Base-by-base conservation (phyloP, 2,329 filamentous ascomycete genomes). In the Ophiostoma perfectum region DNA sequence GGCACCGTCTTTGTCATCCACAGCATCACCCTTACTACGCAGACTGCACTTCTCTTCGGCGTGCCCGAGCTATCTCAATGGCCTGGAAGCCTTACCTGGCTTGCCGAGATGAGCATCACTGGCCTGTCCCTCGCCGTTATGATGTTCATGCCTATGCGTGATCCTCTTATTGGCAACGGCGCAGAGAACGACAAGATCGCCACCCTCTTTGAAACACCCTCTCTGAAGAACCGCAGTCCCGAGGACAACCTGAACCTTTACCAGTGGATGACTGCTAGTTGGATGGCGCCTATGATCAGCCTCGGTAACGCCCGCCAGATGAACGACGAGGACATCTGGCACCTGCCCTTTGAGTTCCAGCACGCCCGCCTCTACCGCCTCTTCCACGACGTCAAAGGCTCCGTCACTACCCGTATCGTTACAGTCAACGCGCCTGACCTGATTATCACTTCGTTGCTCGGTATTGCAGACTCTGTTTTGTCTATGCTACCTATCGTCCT, bases 261-360 rank as follows among this genome's bases (percentile, higher is more conserved):
- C 84, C 90, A 93, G 72, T 97, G 92, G 78, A 90, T 94, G 85
- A 89, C 86, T 5, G 89, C 96, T 41, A 90, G 86, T 0, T 97
- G 93, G 93, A 89, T 96, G 79, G 81, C 81, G 0, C 89, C 92
- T 0, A 78, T 96, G 6, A 92, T 96, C 12, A 79, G 81, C 1
- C 77, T 87, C 38, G 91, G 89, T 1, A 84, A 81, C 58, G 80
- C 81, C 42, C 82, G 87, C 55, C 89, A 92, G 72, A 80, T 97
- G 8, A 80, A 92, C 47, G 88, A 93, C 52, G 84, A 89, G 49
- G 92, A 97, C 75, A 90, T 97, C 1, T 97, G 93, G 93, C 80
- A 84, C 52, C 79, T 97, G 0, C 87, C 88, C 0, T 90, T 88
- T 72, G 90, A 95, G 67, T 96, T 94, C 71, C 92, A 96, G 73